Percentiles rank a stretch among this genome's conserved stretches.
Conservation (phyloP, 495 filamentous ascomycete genomes). For the Podospora tetraspora region DNA sequence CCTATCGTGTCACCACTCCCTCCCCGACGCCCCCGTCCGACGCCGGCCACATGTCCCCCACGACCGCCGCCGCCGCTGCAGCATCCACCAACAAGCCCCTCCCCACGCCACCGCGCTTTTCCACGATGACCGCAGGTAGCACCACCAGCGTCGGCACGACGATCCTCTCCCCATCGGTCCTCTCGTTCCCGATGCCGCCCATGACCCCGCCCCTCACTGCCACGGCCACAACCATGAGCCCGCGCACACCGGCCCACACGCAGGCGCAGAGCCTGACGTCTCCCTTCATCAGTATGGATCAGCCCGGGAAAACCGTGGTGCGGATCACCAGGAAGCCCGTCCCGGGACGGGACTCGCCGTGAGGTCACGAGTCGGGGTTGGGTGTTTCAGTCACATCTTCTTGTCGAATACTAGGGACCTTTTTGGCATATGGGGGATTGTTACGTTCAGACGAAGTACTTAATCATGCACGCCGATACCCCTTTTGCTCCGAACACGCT, state of each 20-base stretch:
- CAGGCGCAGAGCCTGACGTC: constrained; percentile 2
- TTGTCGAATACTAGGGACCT: background rate
- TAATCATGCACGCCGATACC: background rate
- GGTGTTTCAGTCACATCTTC: background rate
- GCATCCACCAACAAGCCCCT: background rate
- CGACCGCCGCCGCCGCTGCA: background rate
- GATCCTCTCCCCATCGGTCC: constrained; percentile 2
- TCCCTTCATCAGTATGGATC: constrained; percentile 9
- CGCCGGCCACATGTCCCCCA: background rate
- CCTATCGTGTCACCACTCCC: background rate
- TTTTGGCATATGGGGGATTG: background rate
- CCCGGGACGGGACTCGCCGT: background rate
- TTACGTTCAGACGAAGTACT: background rate
- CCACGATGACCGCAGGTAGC: background rate
- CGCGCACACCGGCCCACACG: background rate
- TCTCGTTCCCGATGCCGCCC: constrained; percentile 8
- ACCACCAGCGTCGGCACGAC: constrained; percentile 3
- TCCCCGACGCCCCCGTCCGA: background rate
- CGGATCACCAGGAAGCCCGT: constrained; percentile 2
- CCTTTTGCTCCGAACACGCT: background rate
- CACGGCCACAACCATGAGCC: constrained; percentile 2
- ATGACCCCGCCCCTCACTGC: background rate
- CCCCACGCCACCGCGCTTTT: background rate
- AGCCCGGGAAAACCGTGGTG: constrained; percentile 7
- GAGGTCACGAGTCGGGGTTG: background rate